Evolutionary conservation across 805 yeast genomes (phyloP).

Genomic region (Ogataea populi-albae): DNA sequence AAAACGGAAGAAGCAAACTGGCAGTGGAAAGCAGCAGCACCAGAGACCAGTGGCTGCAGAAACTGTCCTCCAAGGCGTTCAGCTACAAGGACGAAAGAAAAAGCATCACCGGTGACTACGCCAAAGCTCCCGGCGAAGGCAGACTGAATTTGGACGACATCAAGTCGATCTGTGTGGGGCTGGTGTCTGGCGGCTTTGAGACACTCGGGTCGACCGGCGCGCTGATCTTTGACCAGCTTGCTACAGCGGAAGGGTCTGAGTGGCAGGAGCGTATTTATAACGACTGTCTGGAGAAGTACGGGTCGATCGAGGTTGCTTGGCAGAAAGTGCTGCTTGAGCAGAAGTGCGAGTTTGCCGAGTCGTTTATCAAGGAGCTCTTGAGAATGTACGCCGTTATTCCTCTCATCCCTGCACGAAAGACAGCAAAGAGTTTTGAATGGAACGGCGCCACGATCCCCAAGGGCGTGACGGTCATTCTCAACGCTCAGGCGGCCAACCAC

Average conservation of each 20-base stretch:
- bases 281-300: conserved; percentile 15
- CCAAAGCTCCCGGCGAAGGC: conserved; percentile 27
- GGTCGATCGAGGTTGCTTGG: conserved; percentile 18
- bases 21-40: conserved; percentile 28
- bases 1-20: conserved; percentile 25
- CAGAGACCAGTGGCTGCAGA: conserved; percentile 32
- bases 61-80: conserved; percentile 28
- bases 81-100: conserved; percentile 25
- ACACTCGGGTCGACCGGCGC: conserved; percentile 21
- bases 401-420: conserved; percentile 24
- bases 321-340: conserved; percentile 17
- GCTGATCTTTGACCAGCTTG: conserved; percentile 18
- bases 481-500: conserved; percentile 26
- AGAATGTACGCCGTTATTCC: conserved; percentile 26
- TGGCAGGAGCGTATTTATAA: conserved; percentile 21
- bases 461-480: conserved; percentile 22
- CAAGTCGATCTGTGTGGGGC: conserved; percentile 23
- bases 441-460: conserved; percentile 15
- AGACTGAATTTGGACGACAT: conserved; percentile 21
- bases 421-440: conserved; percentile 15
- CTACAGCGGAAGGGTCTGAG: conserved; percentile 10
- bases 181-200: conserved; percentile 26
- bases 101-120: conserved; percentile 35
- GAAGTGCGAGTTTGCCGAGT: conserved; percentile 18
- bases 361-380: conserved; percentile 20